Evolutionary conservation across 495 filamentous ascomycete genomes (phyloP).

Genomic region (Cenococcum geophilum): DNA sequence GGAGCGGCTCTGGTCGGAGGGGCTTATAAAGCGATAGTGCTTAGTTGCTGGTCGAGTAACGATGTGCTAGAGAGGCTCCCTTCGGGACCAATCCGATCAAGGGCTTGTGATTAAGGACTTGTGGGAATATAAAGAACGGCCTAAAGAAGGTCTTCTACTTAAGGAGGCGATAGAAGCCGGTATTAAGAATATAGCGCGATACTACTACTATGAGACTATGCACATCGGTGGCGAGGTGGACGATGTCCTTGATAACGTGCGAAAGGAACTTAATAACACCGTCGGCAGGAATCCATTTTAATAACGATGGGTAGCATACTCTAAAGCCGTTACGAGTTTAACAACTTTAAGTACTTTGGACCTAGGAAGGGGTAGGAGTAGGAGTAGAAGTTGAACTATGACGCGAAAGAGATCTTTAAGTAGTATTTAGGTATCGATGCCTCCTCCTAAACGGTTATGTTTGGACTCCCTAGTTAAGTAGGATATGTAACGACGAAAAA

Average conservation of each 20-base stretch:
- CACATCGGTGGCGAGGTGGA: too few relatives aligned
- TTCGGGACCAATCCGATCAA: too few relatives aligned
- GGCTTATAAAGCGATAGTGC: slow-evolving; percentile 14
- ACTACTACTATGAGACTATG: too few relatives aligned
- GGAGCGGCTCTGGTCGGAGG: slow-evolving; percentile 21
- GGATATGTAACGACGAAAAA: slow-evolving; percentile 15
- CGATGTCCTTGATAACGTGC: too few relatives aligned
- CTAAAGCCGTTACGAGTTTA: neutral
- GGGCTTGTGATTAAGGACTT: too few relatives aligned
- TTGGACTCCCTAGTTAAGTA: slow-evolving; percentile 26
- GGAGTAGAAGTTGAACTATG: neutral
- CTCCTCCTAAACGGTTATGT: slow-evolving; percentile 21
- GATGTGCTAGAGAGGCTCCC: slow-evolving; percentile 15
- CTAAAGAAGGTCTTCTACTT: too few relatives aligned
- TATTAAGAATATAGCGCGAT: too few relatives aligned
- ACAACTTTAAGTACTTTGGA: neutral
- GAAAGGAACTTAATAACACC: too few relatives aligned
- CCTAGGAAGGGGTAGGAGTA: neutral
- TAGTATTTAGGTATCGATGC: slow-evolving; percentile 8
- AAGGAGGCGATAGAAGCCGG: too few relatives aligned
- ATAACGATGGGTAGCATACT: neutral
- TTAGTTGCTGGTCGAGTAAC: slow-evolving; percentile 20
- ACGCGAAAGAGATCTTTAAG: slow-evolving; percentile 13
- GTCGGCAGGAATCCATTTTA: too few relatives aligned
- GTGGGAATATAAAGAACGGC: too few relatives aligned